Percentiles rank a stretch among this genome's conserved stretches.
These are phyloP conservation scores for Ophiostoma piceae DNA, from an alignment of 2,329 filamentous ascomycete genomes.

Conservation along the genomic window DNA sequence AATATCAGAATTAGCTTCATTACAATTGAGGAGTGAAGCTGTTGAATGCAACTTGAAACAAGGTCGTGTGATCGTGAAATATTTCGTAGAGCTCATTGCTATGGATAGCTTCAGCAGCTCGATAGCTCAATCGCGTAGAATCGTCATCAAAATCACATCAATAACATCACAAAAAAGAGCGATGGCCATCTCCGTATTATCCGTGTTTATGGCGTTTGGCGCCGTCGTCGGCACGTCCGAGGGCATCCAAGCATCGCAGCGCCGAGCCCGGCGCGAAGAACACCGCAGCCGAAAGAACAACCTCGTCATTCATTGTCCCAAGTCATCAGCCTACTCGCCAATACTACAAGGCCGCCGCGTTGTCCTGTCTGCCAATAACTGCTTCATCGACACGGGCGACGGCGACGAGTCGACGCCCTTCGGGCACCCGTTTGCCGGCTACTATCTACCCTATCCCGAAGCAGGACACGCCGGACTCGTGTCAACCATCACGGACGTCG, in stretches of 20 bases:
- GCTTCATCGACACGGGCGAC: constrained; percentile 46
- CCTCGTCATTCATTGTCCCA: constrained; percentile 43
- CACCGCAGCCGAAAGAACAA: constrained; percentile 46
- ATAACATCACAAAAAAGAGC: not conserved
- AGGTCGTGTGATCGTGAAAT: not conserved
- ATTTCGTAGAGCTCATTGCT: not conserved
- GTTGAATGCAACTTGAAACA: not conserved
- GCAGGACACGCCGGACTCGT: constrained; percentile 43
- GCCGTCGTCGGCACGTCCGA: constrained; percentile 44
- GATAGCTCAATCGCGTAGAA: not conserved
- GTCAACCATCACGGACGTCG: constrained; percentile 45
- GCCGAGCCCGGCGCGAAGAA: constrained; percentile 43
- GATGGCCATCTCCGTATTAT: constrained; percentile 29
- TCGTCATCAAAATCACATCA: not conserved
- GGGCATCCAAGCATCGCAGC: constrained; percentile 44
- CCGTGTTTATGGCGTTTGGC: constrained; percentile 39
- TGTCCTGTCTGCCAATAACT: constrained; percentile 43
- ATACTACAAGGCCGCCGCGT: constrained; percentile 43
- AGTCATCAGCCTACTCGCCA: constrained; percentile 41
- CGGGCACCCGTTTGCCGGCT: constrained; percentile 52
- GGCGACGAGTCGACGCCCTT: constrained; percentile 32
- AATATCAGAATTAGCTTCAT: not conserved
- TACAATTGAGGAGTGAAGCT: not conserved
- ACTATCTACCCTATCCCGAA: constrained; percentile 55
- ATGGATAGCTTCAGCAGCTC: not conserved